These are phyloP conservation scores for Linaria vulgaris DNA, from an alignment of 257 asterid genomes.

Conservation along the genomic window DNA sequence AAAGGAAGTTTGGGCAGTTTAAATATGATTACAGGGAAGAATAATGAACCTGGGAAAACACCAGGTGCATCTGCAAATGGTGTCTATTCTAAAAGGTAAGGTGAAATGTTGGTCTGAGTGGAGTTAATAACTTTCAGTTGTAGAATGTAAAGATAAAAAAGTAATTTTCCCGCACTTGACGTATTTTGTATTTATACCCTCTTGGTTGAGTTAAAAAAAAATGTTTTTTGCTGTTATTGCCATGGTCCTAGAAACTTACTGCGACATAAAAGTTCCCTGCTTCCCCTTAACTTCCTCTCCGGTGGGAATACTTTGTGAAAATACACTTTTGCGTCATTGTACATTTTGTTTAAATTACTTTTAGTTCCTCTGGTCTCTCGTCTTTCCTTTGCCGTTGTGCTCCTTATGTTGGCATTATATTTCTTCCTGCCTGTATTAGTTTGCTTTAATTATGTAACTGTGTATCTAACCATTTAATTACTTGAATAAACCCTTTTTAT, in stretches of 20 bases:
- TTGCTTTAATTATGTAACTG: background rate
- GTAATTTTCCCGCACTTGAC: background rate
- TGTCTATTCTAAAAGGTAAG: slow-evolving; percentile 68
- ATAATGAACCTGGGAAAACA: slow-evolving; percentile 60
- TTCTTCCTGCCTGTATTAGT: slow-evolving; percentile 1
- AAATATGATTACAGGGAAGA: slow-evolving; percentile 81
- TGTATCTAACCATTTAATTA: background rate
- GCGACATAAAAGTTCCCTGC: background rate
- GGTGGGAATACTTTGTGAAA: background rate
- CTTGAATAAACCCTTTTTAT: background rate
- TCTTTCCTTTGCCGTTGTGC: background rate
- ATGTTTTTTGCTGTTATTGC: background rate
- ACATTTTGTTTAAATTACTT: no score
- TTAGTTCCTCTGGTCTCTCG: no score
- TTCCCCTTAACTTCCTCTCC: background rate
- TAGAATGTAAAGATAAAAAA: background rate
- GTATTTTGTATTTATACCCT: no score
- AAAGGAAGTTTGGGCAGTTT: slow-evolving; percentile 85
- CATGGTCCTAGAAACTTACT: background rate
- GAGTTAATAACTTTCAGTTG: no score
- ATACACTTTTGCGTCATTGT: no score
- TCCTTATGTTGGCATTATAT: slow-evolving; percentile 3
- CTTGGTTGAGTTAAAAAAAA: no score
- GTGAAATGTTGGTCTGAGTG: background rate
- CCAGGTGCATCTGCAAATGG: slow-evolving; percentile 73